These are phyloP conservation scores for Podospora pseudoanserina DNA, from an alignment of 495 filamentous ascomycete genomes.

Conservation along the genomic window DNA sequence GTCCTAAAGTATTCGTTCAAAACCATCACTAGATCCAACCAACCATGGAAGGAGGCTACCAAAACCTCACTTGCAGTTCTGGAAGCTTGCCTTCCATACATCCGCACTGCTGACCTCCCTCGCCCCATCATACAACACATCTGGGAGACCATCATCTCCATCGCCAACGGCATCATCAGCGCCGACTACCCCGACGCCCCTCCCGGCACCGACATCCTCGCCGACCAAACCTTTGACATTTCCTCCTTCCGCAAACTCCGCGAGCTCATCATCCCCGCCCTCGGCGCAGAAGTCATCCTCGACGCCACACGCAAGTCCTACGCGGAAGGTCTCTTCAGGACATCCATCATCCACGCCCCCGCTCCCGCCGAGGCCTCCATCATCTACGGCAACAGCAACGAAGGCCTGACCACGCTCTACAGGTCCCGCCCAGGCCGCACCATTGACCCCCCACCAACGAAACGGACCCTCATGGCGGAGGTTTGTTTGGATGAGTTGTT, in stretches of 20 bases:
- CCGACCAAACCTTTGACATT: slow-evolving; percentile 78
- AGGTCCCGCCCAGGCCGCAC: slow-evolving; percentile 66
- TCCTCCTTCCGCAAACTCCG: slow-evolving; percentile 64
- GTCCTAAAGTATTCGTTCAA: slow-evolving; percentile 69
- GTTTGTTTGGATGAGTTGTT: slow-evolving; percentile 78
- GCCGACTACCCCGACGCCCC: slow-evolving; percentile 51
- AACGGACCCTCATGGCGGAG: slow-evolving; percentile 70
- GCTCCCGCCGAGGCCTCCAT: slow-evolving; percentile 60
- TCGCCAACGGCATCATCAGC: slow-evolving; percentile 56
- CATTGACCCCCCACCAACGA: slow-evolving; percentile 59
- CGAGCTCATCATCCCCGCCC: slow-evolving; percentile 65
- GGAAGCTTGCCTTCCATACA: slow-evolving; percentile 59
- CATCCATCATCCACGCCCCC: slow-evolving; percentile 73
- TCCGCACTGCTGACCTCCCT: slow-evolving; percentile 53
- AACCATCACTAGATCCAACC: slow-evolving; percentile 52
- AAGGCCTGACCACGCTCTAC: slow-evolving; percentile 61
- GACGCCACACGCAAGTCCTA: slow-evolving; percentile 68
- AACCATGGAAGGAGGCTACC: slow-evolving; percentile 78
- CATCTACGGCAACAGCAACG: slow-evolving; percentile 32
- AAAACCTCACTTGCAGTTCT: slow-evolving; percentile 65
- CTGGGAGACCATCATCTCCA: slow-evolving; percentile 57
- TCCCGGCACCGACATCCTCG: slow-evolving; percentile 41
- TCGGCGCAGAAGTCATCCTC: slow-evolving; percentile 62
- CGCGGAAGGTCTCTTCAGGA: slow-evolving; percentile 71
- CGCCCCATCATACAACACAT: slow-evolving; percentile 44